Conservation (phyloP, 2,329 filamentous ascomycete genomes). For the Ceratocystiopsis brevicomis region DNA sequence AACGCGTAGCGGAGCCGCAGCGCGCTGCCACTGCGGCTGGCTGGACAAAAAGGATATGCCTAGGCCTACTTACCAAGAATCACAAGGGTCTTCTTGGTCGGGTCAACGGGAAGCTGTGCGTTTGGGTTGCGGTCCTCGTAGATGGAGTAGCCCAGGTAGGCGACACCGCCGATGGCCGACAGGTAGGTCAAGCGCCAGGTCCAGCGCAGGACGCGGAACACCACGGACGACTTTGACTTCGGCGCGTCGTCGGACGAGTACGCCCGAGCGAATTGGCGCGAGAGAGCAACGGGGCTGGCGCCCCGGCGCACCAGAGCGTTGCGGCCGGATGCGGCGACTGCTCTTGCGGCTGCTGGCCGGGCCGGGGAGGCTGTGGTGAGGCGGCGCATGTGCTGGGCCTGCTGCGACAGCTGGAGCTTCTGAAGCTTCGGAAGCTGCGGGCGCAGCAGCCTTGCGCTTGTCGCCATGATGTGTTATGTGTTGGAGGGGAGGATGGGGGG, state of each 20-base stretch:
- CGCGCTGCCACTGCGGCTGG: too few relatives aligned
- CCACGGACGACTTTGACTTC: constrained; percentile 32
- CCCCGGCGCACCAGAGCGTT: neutral
- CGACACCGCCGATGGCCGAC: constrained; percentile 48
- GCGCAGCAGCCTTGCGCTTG: constrained; percentile 12
- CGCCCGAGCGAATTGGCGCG: constrained; percentile 13
- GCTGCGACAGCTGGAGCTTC: constrained; percentile 9
- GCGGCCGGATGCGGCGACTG: constrained; percentile 6
- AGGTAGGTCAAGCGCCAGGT: constrained; percentile 70
- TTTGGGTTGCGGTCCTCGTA: constrained; percentile 66
- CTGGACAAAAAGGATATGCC: too few relatives aligned
- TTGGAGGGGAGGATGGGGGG: constrained; percentile 3
- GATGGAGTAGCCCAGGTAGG: constrained; percentile 60
- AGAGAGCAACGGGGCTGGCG: constrained; percentile 1
- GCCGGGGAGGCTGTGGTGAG: constrained; percentile 11
- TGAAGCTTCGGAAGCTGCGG: constrained; percentile 8
- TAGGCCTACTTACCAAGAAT: constrained; percentile 50
- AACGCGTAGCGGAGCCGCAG: neutral
- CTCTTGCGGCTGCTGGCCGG: constrained; percentile 9
- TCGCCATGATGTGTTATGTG: constrained; percentile 13
- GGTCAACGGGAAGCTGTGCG: constrained; percentile 62
- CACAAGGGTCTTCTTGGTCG: constrained; percentile 89
- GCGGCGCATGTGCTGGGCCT: constrained; percentile 8
- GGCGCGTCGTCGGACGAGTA: constrained; percentile 14
- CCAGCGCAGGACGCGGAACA: constrained; percentile 58